phyloP scores from a whole-genome alignment of 768 basidiomycete genomes.

The Mrakia frigida region DNA sequence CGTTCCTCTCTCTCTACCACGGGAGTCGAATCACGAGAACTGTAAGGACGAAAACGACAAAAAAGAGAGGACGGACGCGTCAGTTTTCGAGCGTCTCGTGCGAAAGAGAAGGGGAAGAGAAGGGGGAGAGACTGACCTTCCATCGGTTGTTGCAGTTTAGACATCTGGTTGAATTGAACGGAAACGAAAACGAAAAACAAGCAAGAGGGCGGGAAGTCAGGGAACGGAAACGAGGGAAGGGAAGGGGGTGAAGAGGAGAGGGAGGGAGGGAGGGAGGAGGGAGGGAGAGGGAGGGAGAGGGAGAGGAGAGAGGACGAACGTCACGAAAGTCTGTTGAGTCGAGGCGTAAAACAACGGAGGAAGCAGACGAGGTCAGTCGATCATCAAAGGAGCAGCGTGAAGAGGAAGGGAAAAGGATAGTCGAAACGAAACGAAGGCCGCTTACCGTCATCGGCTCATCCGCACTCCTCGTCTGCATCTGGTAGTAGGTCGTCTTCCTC shows the following conservation, averaged over 20 bases:
- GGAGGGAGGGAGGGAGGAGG: conserved; percentile 14
- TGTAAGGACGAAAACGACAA: too few relatives aligned
- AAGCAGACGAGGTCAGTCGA: not conserved
- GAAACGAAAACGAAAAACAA: too few relatives aligned
- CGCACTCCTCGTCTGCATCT: conserved; percentile 94
- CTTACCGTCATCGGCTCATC: conserved; percentile 97
- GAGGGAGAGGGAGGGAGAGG: not conserved
- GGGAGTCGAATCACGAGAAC: too few relatives aligned
- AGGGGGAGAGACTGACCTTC: conserved; percentile 31
- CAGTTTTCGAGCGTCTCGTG: too few relatives aligned
- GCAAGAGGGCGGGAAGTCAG: too few relatives aligned
- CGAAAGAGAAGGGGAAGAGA: not conserved
- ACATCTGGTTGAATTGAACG: conserved; percentile 49
- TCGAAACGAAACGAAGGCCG: conserved; percentile 28
- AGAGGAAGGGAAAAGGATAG: not conserved
- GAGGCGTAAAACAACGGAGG: not conserved
- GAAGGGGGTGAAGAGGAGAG: conserved; percentile 11
- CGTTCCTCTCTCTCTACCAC: too few relatives aligned
- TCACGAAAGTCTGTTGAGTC: conserved; percentile 69
- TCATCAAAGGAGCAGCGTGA: too few relatives aligned
- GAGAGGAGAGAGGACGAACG: conserved; percentile 49
- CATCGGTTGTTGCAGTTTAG: conserved; percentile 57
- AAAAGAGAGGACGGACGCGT: too few relatives aligned
- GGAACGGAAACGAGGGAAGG: too few relatives aligned
- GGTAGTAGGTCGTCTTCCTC: conserved; percentile 71